These are phyloP conservation scores for Phytophthora pluvialis DNA, from an alignment of 352 stramenopile genomes.

Conservation along the genomic window DNA sequence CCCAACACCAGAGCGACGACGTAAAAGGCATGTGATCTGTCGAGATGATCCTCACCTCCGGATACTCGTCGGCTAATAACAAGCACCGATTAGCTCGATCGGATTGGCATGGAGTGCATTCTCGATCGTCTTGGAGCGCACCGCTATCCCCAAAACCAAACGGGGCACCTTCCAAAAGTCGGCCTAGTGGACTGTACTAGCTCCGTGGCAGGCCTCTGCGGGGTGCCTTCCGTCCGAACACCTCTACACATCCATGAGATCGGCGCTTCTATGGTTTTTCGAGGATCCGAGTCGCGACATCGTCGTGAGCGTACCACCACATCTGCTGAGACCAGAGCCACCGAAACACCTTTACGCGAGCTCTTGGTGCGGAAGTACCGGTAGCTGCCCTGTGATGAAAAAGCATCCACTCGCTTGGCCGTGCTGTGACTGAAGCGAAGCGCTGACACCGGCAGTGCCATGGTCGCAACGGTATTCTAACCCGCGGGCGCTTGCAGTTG, in stretches of 20 bases:
- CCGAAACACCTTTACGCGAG: constrained; percentile 13
- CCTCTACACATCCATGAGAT: constrained; percentile 32
- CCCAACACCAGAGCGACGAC: no score
- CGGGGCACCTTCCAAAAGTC: constrained; percentile 7
- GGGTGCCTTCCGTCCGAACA: not conserved
- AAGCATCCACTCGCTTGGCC: no score
- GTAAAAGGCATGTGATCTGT: constrained; percentile 35
- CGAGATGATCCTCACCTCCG: constrained; percentile 22
- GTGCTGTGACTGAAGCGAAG: no score
- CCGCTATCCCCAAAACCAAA: constrained; percentile 19
- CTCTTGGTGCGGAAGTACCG: not conserved
- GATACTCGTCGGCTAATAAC: constrained; percentile 10
- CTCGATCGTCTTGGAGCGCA: constrained; percentile 15
- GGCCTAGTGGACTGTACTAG: not conserved
- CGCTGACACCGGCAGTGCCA: no score
- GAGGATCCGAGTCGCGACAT: constrained; percentile 7
- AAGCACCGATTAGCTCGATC: constrained; percentile 12
- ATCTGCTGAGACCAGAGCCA: not conserved
- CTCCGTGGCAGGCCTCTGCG: not conserved
- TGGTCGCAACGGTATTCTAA: no score
- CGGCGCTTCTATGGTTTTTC: constrained; percentile 15
- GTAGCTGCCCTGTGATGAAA: no score
- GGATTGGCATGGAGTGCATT: constrained; percentile 12
- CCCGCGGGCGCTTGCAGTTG: no score
- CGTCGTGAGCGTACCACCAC: constrained; percentile 11